Percentiles rank a stretch among this genome's conserved stretches.
Conservation (phyloP, 352 stramenopile species). For the Globisporangium paroecandrum region DNA sequence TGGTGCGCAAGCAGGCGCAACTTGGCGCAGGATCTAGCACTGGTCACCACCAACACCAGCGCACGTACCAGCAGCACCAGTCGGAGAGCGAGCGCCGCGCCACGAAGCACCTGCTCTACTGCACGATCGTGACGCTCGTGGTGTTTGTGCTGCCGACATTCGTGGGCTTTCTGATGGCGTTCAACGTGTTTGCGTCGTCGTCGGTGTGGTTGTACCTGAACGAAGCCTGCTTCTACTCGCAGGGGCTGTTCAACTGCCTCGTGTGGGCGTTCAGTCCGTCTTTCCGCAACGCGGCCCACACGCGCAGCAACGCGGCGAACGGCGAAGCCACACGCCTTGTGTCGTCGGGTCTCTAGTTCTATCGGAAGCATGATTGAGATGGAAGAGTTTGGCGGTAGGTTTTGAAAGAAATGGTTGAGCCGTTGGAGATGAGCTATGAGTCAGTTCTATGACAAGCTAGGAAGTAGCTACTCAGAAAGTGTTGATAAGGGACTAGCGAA, state of each 20-base stretch:
- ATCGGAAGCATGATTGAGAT: neutral
- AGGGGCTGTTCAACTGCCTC: conserved; percentile 52
- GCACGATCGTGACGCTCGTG: conserved; percentile 38
- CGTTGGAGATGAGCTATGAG: neutral
- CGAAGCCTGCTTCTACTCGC: conserved; percentile 63
- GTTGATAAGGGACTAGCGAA: neutral
- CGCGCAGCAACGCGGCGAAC: conserved; percentile 13
- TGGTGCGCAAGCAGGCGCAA: conserved; percentile 20
- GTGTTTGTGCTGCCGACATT: conserved; percentile 42
- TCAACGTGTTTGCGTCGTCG: conserved; percentile 35
- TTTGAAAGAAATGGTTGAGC: neutral
- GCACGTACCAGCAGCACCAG: neutral
- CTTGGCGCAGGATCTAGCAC: neutral
- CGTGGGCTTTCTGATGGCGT: conserved; percentile 32
- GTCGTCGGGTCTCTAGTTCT: neutral
- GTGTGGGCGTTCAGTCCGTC: conserved; percentile 62
- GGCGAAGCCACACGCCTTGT: conserved; percentile 9
- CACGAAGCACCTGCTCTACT: conserved; percentile 46
- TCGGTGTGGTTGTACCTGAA: conserved; percentile 49
- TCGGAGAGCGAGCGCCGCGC: conserved; percentile 39
- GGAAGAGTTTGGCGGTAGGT: neutral
- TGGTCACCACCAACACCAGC: neutral
- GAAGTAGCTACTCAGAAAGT: neutral
- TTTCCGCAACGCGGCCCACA: conserved; percentile 38
- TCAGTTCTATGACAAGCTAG: neutral